Evolutionary conservation across 2,329 filamentous ascomycete genomes (phyloP).

Genomic region (Aspergillus ibericus): DNA sequence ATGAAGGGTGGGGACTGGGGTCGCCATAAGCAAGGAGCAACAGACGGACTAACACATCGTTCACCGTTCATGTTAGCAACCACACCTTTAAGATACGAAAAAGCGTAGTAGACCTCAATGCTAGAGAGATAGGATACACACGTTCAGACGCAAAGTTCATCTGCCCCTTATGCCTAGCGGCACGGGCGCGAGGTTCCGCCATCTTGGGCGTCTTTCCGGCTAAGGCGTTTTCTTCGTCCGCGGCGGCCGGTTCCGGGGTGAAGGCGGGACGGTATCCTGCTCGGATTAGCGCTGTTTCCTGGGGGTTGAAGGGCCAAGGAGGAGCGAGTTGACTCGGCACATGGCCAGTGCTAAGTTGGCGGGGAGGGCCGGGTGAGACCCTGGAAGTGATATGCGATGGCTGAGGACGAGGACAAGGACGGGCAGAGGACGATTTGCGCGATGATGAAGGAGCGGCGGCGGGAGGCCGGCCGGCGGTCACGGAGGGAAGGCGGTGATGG

Average conservation of each 20-base stretch:
- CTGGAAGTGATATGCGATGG: constrained; percentile 1
- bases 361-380: background rate
- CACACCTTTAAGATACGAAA: too few relatives aligned
- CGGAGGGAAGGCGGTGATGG: constrained; percentile 18
- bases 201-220: constrained; percentile 29
- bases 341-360: constrained; percentile 19
- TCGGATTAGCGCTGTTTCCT: constrained; percentile 25
- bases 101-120: too few relatives aligned
- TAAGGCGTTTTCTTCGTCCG: constrained; percentile 5
- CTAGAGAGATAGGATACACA: too few relatives aligned
- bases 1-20: constrained; percentile 56
- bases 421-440: constrained; percentile 3
- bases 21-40: constrained; percentile 49
- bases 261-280: constrained; percentile 26
- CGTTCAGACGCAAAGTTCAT: constrained; percentile 76
- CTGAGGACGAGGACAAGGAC: background rate
- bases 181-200: constrained; percentile 75
- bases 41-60: constrained; percentile 34
- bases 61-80: background rate
- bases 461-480: background rate
- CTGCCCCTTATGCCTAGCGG: constrained; percentile 77
- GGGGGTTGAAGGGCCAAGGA: constrained; percentile 23
- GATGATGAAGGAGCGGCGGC: background rate
- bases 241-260: constrained; percentile 7
- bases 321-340: constrained; percentile 17